Evolutionary conservation across 805 yeast species (phyloP), one percentile per base, ranked within the genome.

Genomic region (Ogataea degrootiae): DNA sequence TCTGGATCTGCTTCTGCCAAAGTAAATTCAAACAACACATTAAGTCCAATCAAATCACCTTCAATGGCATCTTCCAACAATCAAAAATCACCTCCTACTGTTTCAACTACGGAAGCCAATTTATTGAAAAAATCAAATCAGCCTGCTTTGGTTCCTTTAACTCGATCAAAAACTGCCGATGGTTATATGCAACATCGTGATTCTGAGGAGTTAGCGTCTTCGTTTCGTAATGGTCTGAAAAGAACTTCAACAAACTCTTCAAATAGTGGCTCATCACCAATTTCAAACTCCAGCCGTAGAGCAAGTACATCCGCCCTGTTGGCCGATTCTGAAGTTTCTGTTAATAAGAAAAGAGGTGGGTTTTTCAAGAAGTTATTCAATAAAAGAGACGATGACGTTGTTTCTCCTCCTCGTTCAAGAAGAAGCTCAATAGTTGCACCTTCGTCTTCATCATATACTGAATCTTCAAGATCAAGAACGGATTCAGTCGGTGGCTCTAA

Each of bases 201-300:
- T n/a, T 39, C 50, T 9, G 37, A 45, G 6, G 51, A 46, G 8
- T 39, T 46, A 4, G 40, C 46, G 14, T 26, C 37, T 6, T 38
- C 42, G 12, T 9, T 26, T 26, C 4, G 31, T 9, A 9, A 40
- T 33, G 34, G 39, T n/a, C 37, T 65, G 36, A 48, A 47, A 9
- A 57, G 65, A 47, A 60, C 68, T 4, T 50, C 65, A 11, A 66
- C 70, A 1, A 61, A 63, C 42, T 52, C 60, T 4, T 57, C 60
- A 5, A 46, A 56, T 40, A 3, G 31, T 26, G 31, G 12, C 31
- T 9, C 31, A 26, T 3, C 11, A 26, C 31, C 31, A 26, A 7
- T 26, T 9, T 11, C 31, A 26, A 26, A 26, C 26, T 7, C 39
- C 15, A 36, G 23, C 16, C 15, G 16, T 17, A 21, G 12, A 37